A percentile compares a stretch with the other conserved stretches of the same genome.
phyloP scores from a whole-genome alignment of 352 stramenopile genomes.

The Phytophthora brassicae region DNA sequence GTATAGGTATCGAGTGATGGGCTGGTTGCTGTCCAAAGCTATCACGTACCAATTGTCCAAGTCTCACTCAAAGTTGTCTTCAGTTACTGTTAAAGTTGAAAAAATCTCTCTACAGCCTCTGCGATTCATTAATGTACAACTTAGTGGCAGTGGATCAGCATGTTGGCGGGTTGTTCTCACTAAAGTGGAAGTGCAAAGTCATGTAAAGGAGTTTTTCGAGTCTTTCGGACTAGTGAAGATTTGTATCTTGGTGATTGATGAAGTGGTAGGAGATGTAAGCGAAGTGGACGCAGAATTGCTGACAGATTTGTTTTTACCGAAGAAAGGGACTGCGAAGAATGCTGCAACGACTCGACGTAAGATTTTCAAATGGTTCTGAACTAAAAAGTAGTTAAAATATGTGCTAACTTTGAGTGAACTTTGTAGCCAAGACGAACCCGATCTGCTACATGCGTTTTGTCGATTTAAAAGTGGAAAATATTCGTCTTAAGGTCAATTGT shows the following conservation, averaged over 20 bases:
- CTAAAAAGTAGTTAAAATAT: too few species aligned
- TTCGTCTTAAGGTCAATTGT: conserved; percentile 37
- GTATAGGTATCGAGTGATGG: conserved; percentile 57
- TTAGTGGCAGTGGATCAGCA: conserved; percentile 28
- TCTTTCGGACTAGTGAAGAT: conserved; percentile 80
- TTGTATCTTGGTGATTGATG: conserved; percentile 53
- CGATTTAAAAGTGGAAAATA: conserved; percentile 44
- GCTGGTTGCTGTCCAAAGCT: conserved; percentile 46
- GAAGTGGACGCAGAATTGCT: conserved; percentile 44
- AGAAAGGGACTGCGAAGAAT: conserved; percentile 7
- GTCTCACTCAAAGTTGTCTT: conserved; percentile 9
- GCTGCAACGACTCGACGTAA: conserved; percentile 7
- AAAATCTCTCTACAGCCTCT: conserved; percentile 48
- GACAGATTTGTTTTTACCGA: conserved; percentile 20
- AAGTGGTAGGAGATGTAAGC: conserved; percentile 40
- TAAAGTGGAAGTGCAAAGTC: conserved; percentile 46
- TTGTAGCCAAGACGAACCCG: conserved; percentile 35
- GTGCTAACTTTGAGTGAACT: not conserved
- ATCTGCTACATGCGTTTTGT: conserved; percentile 70
- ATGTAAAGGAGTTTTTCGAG: conserved; percentile 66
- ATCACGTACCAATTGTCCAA: conserved; percentile 42
- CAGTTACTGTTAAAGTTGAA: conserved; percentile 43
- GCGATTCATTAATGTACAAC: conserved; percentile 47
- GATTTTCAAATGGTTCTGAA: not conserved
- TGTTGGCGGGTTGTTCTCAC: conserved; percentile 49